Evolutionary conservation across 129 eudicot species (phyloP).

Genomic region (Scalesia atractyloides): DNA sequence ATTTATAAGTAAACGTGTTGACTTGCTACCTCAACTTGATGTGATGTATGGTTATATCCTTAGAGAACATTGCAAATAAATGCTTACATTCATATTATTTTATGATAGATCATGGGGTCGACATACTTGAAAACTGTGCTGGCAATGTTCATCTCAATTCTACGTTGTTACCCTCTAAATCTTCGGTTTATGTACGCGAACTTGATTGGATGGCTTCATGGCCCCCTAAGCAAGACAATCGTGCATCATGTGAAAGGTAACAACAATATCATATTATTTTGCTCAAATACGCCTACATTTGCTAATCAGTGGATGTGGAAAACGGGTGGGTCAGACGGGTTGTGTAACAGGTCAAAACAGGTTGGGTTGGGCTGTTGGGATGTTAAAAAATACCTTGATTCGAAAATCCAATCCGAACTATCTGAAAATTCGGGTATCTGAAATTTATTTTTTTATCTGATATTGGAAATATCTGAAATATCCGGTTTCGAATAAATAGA

Average conservation of each 20-base stretch:
- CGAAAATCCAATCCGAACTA: too few relatives aligned
- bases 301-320: too few relatives aligned
- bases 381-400: too few relatives aligned
- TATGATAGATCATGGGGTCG: constrained; percentile 62
- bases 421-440: too few relatives aligned
- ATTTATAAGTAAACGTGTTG: neutral
- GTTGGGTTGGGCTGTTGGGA: constrained; percentile 18
- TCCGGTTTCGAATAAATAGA: too few relatives aligned
- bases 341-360: neutral
- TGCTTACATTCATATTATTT: neutral
- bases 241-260: constrained; percentile 48
- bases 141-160: constrained; percentile 58
- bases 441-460: too few relatives aligned
- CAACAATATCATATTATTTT: constrained; percentile 5
- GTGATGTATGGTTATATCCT: constrained; percentile 7
- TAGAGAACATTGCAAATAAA: neutral
- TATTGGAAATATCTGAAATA: too few relatives aligned
- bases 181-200: constrained; percentile 73
- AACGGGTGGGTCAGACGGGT: neutral
- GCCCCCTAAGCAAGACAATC: constrained; percentile 54
- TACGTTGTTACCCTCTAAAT: constrained; percentile 38
- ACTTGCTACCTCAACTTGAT: constrained; percentile 8
- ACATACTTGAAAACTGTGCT: constrained; percentile 70
- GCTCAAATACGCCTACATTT: too few relatives aligned
- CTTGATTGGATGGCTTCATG: constrained; percentile 85